These are phyloP conservation scores for Cardiospermum halicacabum DNA, from an alignment of 345 rosid genomes.

Conservation along the genomic window DNA sequence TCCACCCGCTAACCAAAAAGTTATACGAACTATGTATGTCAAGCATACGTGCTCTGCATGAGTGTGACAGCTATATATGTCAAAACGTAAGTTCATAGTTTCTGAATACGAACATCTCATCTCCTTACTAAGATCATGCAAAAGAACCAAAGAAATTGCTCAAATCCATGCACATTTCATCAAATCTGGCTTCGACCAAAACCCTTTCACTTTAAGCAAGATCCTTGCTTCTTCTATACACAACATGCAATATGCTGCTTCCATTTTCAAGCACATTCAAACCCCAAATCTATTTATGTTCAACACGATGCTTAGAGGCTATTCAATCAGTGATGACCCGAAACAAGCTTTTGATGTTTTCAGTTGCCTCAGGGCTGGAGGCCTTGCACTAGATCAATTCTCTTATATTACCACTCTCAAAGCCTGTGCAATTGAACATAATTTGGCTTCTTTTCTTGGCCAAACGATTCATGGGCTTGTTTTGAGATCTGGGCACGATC, in stretches of 20 bases:
- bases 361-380: constrained; percentile 45
- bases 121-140: constrained; percentile 34
- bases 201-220: constrained; percentile 52
- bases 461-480: constrained; percentile 47
- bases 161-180: constrained; percentile 53
- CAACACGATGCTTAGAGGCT: constrained; percentile 55
- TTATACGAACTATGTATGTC: no score
- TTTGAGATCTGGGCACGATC: constrained; percentile 42
- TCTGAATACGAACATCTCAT: constrained; percentile 19
- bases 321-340: constrained; percentile 43
- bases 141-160: constrained; percentile 30
- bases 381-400: constrained; percentile 46
- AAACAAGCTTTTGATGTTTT: constrained; percentile 42
- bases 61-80: no score
- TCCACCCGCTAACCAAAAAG: no score
- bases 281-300: constrained; percentile 57
- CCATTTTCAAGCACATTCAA: constrained; percentile 41
- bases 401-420: constrained; percentile 51
- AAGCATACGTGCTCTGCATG: no score
- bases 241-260: constrained; percentile 45
- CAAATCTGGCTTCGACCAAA: constrained; percentile 47
- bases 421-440: constrained; percentile 41
- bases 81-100: constrained; percentile 12
- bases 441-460: constrained; percentile 23
- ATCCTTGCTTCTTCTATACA: constrained; percentile 49